Evolutionary conservation across 306 rosid genomes (phyloP), one percentile per base, ranked within the genome.

Genomic region (Fagus sylvatica): DNA sequence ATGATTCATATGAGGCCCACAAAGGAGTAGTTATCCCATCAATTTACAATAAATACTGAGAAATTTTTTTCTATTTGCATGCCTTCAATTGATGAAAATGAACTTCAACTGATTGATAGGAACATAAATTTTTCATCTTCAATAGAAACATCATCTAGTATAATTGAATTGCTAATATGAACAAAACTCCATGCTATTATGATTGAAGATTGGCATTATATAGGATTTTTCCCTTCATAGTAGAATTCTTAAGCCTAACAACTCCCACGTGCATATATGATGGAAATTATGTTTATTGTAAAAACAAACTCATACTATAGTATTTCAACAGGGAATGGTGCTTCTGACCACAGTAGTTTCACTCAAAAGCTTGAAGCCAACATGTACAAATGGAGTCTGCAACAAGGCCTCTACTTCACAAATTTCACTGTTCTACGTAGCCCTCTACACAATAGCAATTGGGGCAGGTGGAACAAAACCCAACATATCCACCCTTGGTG

Each of bases 381-480:
- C 83, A 7, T 90, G 93, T 54, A 69, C 7, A 43, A 77, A 88
- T 76, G 93, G 84, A 42, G 69, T 84, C 2, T 92, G 91, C 88
- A 80, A 64, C 81, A 87, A 85, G 72, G 87, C 89, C 69, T 75
- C 92, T 0, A 22, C 69, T 12, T 72, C 81, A 28, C 87, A 87
- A 46, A 68, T 78, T 53, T 71, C 87, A 28, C 70, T 92, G 41
- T 87, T 90, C 89, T 87, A 89, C 46, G 1, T 84, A 41, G 73
- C 93, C 19, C 88, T 92, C 42, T 90, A 90, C 90, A 87, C 77
- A 12, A 83, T 92, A 22, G 97, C 96, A 10, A 64, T 89, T 0
- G 97, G 93, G 0, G 80, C 92, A 7, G 97, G 97, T 2, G 90
- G 90, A 8, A 81, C 87, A 15, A 92, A 92, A 55, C 97, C 93